Evolutionary conservation across 1,284 basidiomycete genomes (phyloP), one percentile per base, ranked within the genome.

Genomic region (Naganishia sp.): DNA sequence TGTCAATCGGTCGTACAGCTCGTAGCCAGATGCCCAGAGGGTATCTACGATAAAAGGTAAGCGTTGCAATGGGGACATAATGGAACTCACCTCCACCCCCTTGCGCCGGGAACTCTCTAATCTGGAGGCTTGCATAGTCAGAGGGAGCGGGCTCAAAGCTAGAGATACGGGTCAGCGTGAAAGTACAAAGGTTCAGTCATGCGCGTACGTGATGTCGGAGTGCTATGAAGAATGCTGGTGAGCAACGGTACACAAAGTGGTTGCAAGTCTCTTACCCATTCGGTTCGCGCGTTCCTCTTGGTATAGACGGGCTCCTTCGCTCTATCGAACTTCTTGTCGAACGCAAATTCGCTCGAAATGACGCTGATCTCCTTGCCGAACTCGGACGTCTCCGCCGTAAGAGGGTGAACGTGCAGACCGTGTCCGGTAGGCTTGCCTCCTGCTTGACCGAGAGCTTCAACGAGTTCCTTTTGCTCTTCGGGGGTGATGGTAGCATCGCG

Each of bases 131-230:
- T 1, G 85, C 82, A 72, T 87, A 89, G 74, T 88, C 86, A 0
- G 86, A 83, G 0, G 88, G 88, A 2, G 86, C 81, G 9, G 77
- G 81, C 75, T 90, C 88, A 71, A 89, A 90, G 0, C 86, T 86
- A 72, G 85, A 71, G 75, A 72, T 36, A 18, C 44, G 23, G 28
- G 25, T 57, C 49, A 61, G 36, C 18, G n/a, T 13, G 31, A 2
- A 42, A 16, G 9, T 10, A 21, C 36, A n/a, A 18, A 16, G n/a
- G 11, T 46, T 9, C 25, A 16, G 23, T 13, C 18, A 43, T 18
- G 23, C 3, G n/a, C 55, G 18, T 46, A 57, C 55, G 55, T 57
- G 25, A 57, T 31, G n/a, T 57, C 55, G 28, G 55, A 57, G 55
- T 57, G 55, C 55, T 57, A n/a, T 1, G 16, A 5, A 1, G 52